Base-by-base conservation (phyloP, 495 filamentous ascomycete species). In the Sporormia fimetaria region DNA sequence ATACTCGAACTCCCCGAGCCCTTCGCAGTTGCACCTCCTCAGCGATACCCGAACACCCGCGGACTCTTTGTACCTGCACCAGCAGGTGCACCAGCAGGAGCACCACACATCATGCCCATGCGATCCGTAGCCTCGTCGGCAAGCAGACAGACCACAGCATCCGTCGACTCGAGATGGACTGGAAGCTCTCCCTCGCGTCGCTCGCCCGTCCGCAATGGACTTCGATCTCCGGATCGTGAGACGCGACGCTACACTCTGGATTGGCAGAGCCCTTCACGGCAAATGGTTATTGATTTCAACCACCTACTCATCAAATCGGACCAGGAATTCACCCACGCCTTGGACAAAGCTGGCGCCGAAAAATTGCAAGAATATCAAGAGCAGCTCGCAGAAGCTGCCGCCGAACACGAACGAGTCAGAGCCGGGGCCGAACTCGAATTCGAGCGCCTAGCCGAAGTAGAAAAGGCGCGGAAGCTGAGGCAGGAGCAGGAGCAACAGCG, bases 401-500 rank as follows among this genome's bases (percentile, higher is more conserved):
- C 62, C 15, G 67, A 73, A 42, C 80, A 86, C 51, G 70, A 79
- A 1, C 67, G 70, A 10, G 65, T 87, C 11, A 66, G 77, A 11
- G 66, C 74, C 40, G 68, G 71, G 18, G 83, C 83, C 57, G 65
- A 41, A 59, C 33, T 6, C 2, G 50, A 44, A 22, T 23, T 46
- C 3, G 4, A 47, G 18, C 40, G 31, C 6, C 26, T 40, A n/a
- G n/a, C n/a, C 14, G 24, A 22, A 26, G 12, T 32, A 6, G 33
- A 45, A 16, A 51, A 49, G 9, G 35, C 53, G 35, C 49, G 52
- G 37, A 43, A 59, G 32, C 50, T 57, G 14, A 23, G 52, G 16
- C 42, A 44, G 22, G 34, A 41, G 2, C 52, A 48, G 20, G 57
- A 56, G 28, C 46, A 47, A 43, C 40, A 50, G n/a, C n/a, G n/a